Evolutionary conservation across 2,329 filamentous ascomycete genomes (phyloP), one percentile per base, ranked within the genome.

Genomic region (Macroventuria anomochaeta): DNA sequence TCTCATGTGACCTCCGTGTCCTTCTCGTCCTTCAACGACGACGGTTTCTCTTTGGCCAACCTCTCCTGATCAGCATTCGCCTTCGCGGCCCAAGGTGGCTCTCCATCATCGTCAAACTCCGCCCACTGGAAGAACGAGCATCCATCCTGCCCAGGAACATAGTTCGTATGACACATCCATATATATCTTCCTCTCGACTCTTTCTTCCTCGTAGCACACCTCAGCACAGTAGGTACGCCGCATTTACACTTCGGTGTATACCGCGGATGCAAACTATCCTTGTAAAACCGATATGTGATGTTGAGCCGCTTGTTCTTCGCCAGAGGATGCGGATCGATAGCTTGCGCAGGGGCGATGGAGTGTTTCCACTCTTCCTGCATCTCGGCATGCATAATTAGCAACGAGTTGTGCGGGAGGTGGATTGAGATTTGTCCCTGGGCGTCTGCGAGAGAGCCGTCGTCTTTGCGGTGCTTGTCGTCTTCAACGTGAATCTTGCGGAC

Each of bases 361-460:
- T 99, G 95, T 73, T 97, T 97, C 92, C 92, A 97, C 69, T 90
- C 88, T 70, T 97, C 93, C 70, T 97, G 93, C 91, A 96, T 97
- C 70, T 96, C 91, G 0, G 93, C 93, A 68, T 97, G 93, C 95
- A 99, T 97, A 8, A 97, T 81, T 0, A 99, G 81, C 0, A 97
- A 82, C 0, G 91, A 96, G 73, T 97, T 97, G 74, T 97, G 95
- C 0, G 93, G 93, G 0, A 97, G 85, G 64, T 97, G 91, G 36
- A 97, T 95, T 1, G 91, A 87, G 53, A 97, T 93, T 70, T 96
- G 93, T 3, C 93, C 93, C 67, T 90, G 85, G 0, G 83, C 81
- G 59, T 95, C 88, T 1, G 83, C 78, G 11, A 69, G 68, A 54
- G 33, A 59, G 26, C 70, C 66, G 46, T 76, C 62, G 13, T 70